A percentile compares a stretch with the other conserved stretches of the same genome.
Conservation (phyloP, 352 stramenopile species). For the Globisporangium orthogonon region DNA sequence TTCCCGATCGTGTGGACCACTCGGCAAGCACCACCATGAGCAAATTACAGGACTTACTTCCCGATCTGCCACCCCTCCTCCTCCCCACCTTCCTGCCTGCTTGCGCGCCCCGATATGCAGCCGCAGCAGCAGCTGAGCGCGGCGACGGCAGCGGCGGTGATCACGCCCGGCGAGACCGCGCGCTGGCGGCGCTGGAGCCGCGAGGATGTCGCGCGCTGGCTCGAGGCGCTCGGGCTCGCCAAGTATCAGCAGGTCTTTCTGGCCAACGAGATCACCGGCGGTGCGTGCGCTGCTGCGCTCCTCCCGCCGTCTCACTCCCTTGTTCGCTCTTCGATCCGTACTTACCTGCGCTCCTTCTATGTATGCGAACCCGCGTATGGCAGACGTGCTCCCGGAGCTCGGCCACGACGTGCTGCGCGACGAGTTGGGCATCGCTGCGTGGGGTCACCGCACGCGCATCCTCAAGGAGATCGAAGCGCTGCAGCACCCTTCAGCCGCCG, state of each 20-base stretch:
- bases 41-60: too few species aligned
- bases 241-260: slow-evolving; percentile 34
- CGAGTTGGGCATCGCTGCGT: slow-evolving; percentile 53
- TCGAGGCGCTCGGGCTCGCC: slow-evolving; percentile 12
- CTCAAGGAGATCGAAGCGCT: slow-evolving; percentile 49
- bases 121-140: background rate
- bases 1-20: too few species aligned
- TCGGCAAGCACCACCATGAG: too few species aligned
- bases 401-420: slow-evolving; percentile 57
- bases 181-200: slow-evolving; percentile 12
- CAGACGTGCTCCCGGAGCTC: slow-evolving; percentile 54
- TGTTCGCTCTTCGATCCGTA: too few species aligned
- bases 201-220: slow-evolving; percentile 16
- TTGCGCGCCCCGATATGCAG: background rate
- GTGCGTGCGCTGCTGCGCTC: slow-evolving; percentile 11
- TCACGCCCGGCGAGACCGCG: background rate
- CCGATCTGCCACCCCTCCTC: too few species aligned
- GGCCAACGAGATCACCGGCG: slow-evolving; percentile 47
- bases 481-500: slow-evolving; percentile 5
- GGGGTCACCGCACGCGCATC: slow-evolving; percentile 56
- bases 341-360: too few species aligned
- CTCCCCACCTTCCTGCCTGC: too few species aligned
- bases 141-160: background rate
- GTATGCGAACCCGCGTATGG: background rate
- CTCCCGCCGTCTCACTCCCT: background rate